Conservation (phyloP, 176 grass and related monocot genomes). For the Melocanna baccifera region DNA sequence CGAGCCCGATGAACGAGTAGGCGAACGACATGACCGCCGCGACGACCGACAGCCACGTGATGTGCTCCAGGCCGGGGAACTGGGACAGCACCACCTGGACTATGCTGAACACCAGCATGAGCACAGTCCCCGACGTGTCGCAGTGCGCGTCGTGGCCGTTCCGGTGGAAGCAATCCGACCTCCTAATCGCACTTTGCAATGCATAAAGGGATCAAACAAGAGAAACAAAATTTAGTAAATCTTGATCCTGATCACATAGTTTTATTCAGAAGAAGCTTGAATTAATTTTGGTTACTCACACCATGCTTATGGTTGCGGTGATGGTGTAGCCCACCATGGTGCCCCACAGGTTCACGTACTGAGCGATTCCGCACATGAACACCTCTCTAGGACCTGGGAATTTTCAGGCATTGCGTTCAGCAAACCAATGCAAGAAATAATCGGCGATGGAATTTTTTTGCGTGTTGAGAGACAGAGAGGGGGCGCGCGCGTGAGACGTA, state of each 20-base stretch:
- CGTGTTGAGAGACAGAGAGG: not conserved
- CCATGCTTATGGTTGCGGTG: slow-evolving; percentile 83
- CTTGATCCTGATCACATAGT: not conserved
- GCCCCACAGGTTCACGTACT: slow-evolving; percentile 85
- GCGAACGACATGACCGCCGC: slow-evolving; percentile 80
- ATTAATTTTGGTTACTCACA: slow-evolving; percentile 37
- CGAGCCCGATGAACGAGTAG: slow-evolving; percentile 79
- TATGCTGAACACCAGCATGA: slow-evolving; percentile 62
- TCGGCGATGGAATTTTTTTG: not conserved
- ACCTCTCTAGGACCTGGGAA: slow-evolving; percentile 62
- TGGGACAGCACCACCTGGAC: slow-evolving; percentile 75
- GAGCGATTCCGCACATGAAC: slow-evolving; percentile 76
- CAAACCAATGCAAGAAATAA: not conserved
- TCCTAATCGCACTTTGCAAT: slow-evolving; percentile 51
- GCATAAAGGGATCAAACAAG: not conserved
- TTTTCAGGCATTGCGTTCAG: not conserved
- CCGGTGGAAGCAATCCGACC: slow-evolving; percentile 50
- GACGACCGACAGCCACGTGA: slow-evolving; percentile 68
- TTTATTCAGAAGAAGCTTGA: not conserved
- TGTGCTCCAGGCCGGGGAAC: slow-evolving; percentile 75
- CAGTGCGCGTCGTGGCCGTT: slow-evolving; percentile 45
- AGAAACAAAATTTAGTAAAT: not conserved
- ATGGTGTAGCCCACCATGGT: slow-evolving; percentile 87
- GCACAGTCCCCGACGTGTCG: slow-evolving; percentile 44
- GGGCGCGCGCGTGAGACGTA: not conserved